Evolutionary conservation across 192 early-diverging fungal species (phyloP).

Genomic region (Umbelopsis ramanniana): DNA sequence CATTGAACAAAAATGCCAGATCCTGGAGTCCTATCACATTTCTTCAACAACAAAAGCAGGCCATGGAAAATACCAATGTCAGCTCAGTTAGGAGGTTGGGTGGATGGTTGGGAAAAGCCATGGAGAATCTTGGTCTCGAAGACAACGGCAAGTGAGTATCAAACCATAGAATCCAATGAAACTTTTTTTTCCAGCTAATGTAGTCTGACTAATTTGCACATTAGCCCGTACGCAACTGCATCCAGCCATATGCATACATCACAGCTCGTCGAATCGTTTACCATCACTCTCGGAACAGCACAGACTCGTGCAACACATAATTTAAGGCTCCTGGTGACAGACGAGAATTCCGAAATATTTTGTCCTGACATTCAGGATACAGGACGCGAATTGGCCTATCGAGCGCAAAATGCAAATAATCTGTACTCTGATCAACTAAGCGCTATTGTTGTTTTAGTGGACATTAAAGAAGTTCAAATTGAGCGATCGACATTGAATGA

Average conservation of each 20-base stretch:
- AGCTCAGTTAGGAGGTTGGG: conserved; percentile 55
- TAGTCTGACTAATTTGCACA: conserved; percentile 19
- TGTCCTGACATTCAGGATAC: conserved; percentile 36
- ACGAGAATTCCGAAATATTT: conserved; percentile 51
- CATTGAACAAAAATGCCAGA: conserved; percentile 19
- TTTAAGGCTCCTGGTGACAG: conserved; percentile 59
- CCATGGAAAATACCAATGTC: conserved; percentile 47
- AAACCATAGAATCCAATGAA: background rate
- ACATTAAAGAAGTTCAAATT: conserved; percentile 28
- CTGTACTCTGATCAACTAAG: conserved; percentile 67
- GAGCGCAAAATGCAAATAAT: conserved; percentile 68
- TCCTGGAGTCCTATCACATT: conserved; percentile 57
- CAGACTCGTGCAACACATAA: conserved; percentile 80
- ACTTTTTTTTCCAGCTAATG: background rate
- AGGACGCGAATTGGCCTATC: conserved; percentile 60
- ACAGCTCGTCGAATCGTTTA: conserved; percentile 74
- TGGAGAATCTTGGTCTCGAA: conserved; percentile 64
- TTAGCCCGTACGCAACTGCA: conserved; percentile 3
- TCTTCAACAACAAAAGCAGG: conserved; percentile 57
- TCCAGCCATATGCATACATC: conserved; percentile 20
- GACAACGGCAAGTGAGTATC: conserved; percentile 48
- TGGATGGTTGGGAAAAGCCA: conserved; percentile 67
- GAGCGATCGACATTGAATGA: background rate
- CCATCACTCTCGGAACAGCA: conserved; percentile 68
- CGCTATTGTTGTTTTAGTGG: conserved; percentile 56